Base-by-base conservation (phyloP, 805 yeast genomes). In the Ogataea wickerhamii region DNA sequence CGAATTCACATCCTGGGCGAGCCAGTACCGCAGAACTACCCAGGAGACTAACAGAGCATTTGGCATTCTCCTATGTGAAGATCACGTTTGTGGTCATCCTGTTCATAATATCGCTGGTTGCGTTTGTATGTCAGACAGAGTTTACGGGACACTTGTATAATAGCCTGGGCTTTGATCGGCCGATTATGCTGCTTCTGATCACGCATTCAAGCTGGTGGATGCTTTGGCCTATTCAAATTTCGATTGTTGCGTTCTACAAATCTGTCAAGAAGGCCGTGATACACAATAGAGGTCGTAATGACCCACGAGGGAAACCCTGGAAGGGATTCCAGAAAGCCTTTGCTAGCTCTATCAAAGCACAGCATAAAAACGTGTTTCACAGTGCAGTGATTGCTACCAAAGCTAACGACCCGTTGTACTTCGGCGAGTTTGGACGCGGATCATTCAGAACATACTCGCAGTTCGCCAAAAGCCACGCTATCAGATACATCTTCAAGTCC, bases 91-190 rank as follows among this genome's bases (percentile, higher is more conserved):
- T 80, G 4, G 60, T 64, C 3, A 46, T 62, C 1, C 66, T 82
- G 2, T 70, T 80, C 28, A 11, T 68, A 2, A 41, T 75, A 2
- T 73, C 82, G 0, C 47, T 80, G 41, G 52, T 74, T 6, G 52
- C 88, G 3, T 87, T 87, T 61, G 88, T 87, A 4, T 52, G 71
- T 12, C 96, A 87, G 55, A 87, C 96, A 0, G 96, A 87, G 56
- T 66, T 80, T 43, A 85, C 94, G 2, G 73, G 87, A 5, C 79
- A 79, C 39, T 70, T 87, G 5, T 82, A 85, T 53, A 64, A 68
- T 21, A 55, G 66, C 6, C 56, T 70, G 18, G 73, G 70, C 3
- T 87, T 77, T 58, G 56, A 72, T 36, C 88, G 86, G 53, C 95
- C 96, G 0, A 67, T 85, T 17, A 58, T 86, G 18, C 62, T 82